Percentiles rank a stretch among this genome's conserved stretches.
These are phyloP conservation scores for Kodamaea jinghongensis DNA, from an alignment of 805 yeast genomes.

Conservation along the genomic window DNA sequence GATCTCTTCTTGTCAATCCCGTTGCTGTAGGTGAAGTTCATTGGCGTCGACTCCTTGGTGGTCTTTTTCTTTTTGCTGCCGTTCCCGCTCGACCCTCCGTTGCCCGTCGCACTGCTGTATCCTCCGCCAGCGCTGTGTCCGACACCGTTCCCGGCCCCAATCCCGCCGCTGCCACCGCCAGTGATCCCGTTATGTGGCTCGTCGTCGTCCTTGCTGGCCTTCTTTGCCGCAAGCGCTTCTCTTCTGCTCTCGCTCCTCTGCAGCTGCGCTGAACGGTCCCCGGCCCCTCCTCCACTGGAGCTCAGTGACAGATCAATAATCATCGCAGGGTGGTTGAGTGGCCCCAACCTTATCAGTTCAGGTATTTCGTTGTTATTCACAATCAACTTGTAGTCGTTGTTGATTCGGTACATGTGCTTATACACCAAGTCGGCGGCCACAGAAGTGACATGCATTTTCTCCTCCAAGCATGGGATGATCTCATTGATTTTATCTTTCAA, in stretches of 20 bases:
- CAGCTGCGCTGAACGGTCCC: conserved; percentile 60
- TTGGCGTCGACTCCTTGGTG: conserved; percentile 21
- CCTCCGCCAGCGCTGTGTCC: conserved; percentile 1
- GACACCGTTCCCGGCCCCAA: background rate
- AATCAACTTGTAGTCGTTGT: conserved; percentile 76
- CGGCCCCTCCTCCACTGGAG: conserved; percentile 27
- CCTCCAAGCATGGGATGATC: conserved; percentile 88
- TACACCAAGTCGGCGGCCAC: conserved; percentile 78
- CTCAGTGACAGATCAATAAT: conserved; percentile 51
- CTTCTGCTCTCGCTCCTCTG: conserved; percentile 82
- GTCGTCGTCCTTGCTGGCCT: conserved; percentile 50
- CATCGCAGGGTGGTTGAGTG: conserved; percentile 89
- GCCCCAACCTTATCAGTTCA: conserved; percentile 70
- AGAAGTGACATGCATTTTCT: conserved; percentile 95
- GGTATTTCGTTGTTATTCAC: conserved; percentile 78
- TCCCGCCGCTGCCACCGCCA: conserved; percentile 8
- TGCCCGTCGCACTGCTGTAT: background rate
- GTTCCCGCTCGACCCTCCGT: background rate
- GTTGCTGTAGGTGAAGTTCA: conserved; percentile 17
- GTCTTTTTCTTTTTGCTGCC: conserved; percentile 12
- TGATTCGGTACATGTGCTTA: conserved; percentile 68
- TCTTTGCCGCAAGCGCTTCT: conserved; percentile 89
- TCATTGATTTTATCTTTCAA: conserved; percentile 55
- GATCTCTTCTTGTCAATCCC: conserved; percentile 16
- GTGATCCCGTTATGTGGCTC: conserved; percentile 13